These are phyloP conservation scores for Phytophthora vignae DNA, from an alignment of 352 stramenopile species.

Conservation along the genomic window DNA sequence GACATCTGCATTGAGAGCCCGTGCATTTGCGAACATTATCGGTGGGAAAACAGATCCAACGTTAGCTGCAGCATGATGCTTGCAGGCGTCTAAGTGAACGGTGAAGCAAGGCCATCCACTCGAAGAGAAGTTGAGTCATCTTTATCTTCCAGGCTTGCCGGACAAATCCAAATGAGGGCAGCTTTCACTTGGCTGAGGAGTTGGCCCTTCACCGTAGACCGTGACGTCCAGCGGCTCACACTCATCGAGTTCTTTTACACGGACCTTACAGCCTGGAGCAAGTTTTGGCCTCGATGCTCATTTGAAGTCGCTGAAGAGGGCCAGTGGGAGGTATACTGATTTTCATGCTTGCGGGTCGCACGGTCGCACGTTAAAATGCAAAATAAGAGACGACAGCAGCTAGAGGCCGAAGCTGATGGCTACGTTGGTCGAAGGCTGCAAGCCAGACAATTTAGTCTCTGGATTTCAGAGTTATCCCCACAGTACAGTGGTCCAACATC, in stretches of 20 bases:
- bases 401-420: too few species aligned
- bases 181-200: too few species aligned
- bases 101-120: background rate
- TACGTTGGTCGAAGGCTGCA: background rate
- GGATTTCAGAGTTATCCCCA: background rate
- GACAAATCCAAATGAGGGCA: too few species aligned
- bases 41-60: slow-evolving; percentile 1
- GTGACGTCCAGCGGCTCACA: background rate
- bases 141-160: too few species aligned
- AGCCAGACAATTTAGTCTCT: background rate
- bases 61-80: slow-evolving; percentile 1
- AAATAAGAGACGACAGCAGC: too few species aligned
- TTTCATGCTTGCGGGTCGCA: background rate
- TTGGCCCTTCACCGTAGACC: background rate
- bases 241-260: slow-evolving; percentile 1
- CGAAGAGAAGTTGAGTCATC: slow-evolving; percentile 10
- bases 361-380: background rate
- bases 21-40: slow-evolving; percentile 7
- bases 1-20: background rate
- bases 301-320: slow-evolving; percentile 8
- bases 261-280: background rate
- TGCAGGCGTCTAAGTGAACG: slow-evolving; percentile 3
- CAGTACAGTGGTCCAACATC: too few species aligned
- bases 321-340: too few species aligned
- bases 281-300: background rate